These are phyloP conservation scores for Microbotryum lychnidis-dioicae DNA, from an alignment of 1,284 basidiomycete species.

Conservation along the genomic window DNA sequence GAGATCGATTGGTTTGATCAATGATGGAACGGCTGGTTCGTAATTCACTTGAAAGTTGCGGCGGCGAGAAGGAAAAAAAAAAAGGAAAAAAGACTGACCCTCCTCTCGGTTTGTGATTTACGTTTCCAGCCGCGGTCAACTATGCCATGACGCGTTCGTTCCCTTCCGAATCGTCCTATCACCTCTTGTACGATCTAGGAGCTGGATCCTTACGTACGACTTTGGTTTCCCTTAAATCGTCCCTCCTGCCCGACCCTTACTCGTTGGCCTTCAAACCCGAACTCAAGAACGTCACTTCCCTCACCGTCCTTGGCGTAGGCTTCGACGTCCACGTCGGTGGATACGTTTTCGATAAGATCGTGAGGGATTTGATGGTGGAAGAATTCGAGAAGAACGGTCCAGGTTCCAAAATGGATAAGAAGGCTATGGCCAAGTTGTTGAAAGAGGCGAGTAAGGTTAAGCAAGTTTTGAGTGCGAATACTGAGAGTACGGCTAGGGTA, in stretches of 20 bases:
- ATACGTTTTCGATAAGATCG: conserved; percentile 68
- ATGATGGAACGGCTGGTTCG: conserved; percentile 72
- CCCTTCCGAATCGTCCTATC: conserved; percentile 50
- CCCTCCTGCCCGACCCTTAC: conserved; percentile 38
- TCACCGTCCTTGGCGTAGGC: conserved; percentile 69
- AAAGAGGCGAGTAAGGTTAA: conserved; percentile 90
- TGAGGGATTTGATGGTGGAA: conserved; percentile 71
- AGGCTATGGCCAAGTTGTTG: conserved; percentile 85
- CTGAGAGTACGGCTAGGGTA: conserved; percentile 63
- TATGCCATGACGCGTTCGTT: conserved; percentile 94
- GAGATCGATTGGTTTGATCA: conserved; percentile 70
- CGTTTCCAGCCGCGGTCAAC: conserved; percentile 63
- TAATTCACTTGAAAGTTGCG: background rate
- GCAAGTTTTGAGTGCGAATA: conserved; percentile 86
- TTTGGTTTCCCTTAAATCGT: conserved; percentile 68
- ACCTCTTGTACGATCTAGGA: conserved; percentile 90
- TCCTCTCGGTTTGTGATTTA: too few species aligned
- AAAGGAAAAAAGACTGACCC: background rate
- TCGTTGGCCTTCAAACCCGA: conserved; percentile 37
- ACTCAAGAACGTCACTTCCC: conserved; percentile 56
- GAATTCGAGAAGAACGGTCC: conserved; percentile 55
- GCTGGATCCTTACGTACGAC: conserved; percentile 81
- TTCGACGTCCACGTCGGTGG: conserved; percentile 73
- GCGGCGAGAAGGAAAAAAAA: background rate
- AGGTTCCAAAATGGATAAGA: conserved; percentile 51